Evolutionary conservation across 2,329 filamentous ascomycete species (phyloP).

Genomic region (Colletotrichum spaethianum): DNA sequence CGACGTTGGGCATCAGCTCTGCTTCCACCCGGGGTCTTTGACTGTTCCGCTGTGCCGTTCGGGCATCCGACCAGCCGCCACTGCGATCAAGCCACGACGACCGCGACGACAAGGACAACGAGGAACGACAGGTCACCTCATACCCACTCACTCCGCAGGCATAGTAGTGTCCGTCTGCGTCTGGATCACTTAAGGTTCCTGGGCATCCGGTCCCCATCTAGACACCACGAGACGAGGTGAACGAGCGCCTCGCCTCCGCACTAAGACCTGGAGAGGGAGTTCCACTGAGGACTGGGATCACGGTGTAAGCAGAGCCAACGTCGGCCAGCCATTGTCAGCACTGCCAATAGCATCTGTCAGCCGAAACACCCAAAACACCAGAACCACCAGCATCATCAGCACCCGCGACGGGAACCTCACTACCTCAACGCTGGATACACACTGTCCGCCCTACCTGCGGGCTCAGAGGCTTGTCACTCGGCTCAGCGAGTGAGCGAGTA

Average conservation of each 20-base stretch:
- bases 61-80: constrained; percentile 1
- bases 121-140: background rate
- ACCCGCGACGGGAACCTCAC: background rate
- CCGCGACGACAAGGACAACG: constrained; percentile 1
- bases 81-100: constrained; percentile 11
- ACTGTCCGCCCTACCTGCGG: background rate
- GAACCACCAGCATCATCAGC: background rate
- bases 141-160: constrained; percentile 4
- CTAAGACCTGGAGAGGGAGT: constrained; percentile 7
- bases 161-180: background rate
- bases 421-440: background rate
- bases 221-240: constrained; percentile 14
- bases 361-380: background rate
- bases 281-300: constrained; percentile 18
- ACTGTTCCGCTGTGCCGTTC: constrained; percentile 7
- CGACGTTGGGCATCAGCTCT: background rate
- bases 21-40: background rate
- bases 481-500: background rate
- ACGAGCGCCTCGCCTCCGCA: background rate
- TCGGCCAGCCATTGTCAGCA: background rate
- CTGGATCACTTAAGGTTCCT: constrained; percentile 19
- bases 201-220: constrained; percentile 11
- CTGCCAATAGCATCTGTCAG: constrained; percentile 12
- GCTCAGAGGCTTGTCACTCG: background rate
- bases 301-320: background rate